Evolutionary conservation across 2,329 filamentous ascomycete species (phyloP), one percentile per base, ranked within the genome.

Genomic region (Xylaria sp.): DNA sequence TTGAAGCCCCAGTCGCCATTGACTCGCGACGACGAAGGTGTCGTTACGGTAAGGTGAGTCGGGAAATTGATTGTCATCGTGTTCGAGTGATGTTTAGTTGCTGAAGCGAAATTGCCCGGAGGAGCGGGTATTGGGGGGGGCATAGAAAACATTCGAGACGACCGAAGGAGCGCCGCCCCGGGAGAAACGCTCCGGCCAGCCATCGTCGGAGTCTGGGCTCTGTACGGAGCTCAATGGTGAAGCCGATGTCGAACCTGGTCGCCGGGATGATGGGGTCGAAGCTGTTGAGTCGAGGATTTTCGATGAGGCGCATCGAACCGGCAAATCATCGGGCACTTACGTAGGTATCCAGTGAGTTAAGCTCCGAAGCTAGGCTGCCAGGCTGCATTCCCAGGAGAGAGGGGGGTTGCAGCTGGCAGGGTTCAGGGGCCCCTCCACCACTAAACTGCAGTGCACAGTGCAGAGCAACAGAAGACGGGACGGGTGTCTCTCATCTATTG

Each of bases 1-100:
- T 97, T 97, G 65, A 97, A 77, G 13, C 93, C 93, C 92, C 93
- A 97, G 68, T 97, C 93, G 34, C 93, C 93, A 67, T 84, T 84
- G 39, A 80, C 77, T 20, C 91, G 81, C 7, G 92, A 92, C 17
- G 85, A 81, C 41, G 81, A 76, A 5, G 91, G 88, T 0, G 91
- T 92, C 13, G 88, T 87, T 68, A 97, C 89, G 57, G 92, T 84
- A 69, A 94, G 90, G 70, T 89, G 83, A 48, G 86, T 91, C n/a
- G 93, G 93, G 73, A 88, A 89, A 24, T 85, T 82, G 56, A 84
- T 80, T 13, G 93, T 97, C 40, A 89, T 86, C 19, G 85, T 87
- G 49, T 86, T 78, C 16, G 89, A 92, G 57, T 77, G 73, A 57
- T 75, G 78, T 50, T 74, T 74, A 39, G 72, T 73, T 63, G 66